Percentiles rank a stretch among this genome's conserved stretches.
phyloP scores from a whole-genome alignment of 2,329 filamentous ascomycete species.

The Penicillium sp. region DNA sequence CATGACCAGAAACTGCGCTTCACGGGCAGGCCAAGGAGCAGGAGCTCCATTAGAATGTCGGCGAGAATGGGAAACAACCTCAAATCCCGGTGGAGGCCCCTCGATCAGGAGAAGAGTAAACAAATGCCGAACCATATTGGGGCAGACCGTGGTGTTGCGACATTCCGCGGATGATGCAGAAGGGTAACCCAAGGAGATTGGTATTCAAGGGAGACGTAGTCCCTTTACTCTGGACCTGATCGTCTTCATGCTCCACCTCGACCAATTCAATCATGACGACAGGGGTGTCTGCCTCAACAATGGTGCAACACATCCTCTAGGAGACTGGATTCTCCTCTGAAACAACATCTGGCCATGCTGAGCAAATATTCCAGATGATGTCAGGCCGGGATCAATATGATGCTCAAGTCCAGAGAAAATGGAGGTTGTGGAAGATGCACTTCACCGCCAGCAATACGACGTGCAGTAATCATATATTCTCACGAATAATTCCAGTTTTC shows the following conservation, averaged over 20 bases:
- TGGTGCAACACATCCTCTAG: background rate
- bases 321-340: background rate
- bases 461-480: background rate
- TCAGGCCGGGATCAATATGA: background rate
- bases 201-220: constrained; percentile 12
- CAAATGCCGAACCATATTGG: constrained; percentile 4
- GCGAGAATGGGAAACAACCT: constrained; percentile 17
- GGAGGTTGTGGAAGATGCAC: background rate
- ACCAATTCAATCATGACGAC: constrained; percentile 1
- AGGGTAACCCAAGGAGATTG: constrained; percentile 12
- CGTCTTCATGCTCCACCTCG: background rate
- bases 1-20: constrained; percentile 2
- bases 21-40: background rate
- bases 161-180: constrained; percentile 15
- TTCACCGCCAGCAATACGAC: background rate
- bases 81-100: background rate
- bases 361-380: constrained; percentile 12
- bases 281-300: constrained; percentile 1
- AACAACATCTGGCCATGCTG: background rate
- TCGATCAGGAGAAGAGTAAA: constrained; percentile 10
- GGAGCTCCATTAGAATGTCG: constrained; percentile 18
- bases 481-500: background rate
- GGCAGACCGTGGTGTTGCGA: constrained; percentile 7
- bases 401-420: background rate
- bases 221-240: background rate